Percentiles rank a stretch among this genome's conserved stretches.
phyloP scores from a whole-genome alignment of 179 eudicot genomes.

The Carnegiea gigantea region DNA sequence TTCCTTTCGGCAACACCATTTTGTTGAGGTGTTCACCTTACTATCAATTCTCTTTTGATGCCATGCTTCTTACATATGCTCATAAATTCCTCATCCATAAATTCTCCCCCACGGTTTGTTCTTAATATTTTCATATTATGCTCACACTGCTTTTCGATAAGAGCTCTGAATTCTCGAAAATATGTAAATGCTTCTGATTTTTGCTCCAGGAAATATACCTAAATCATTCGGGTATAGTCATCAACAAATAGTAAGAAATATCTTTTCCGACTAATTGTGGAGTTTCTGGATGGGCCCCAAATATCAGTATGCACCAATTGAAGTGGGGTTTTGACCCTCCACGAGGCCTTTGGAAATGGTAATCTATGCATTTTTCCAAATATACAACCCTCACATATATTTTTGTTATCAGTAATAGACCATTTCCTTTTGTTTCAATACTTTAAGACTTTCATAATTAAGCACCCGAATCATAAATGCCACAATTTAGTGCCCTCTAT shows the following conservation, averaged over 20 bases:
- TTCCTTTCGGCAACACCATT: too few relatives aligned
- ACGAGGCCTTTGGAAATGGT: too few relatives aligned
- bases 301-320: too few relatives aligned
- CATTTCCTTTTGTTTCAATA: background rate
- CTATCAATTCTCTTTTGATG: background rate
- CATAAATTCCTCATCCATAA: background rate
- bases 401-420: background rate
- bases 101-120: too few relatives aligned
- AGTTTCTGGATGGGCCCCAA: too few relatives aligned
- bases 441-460: background rate
- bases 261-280: too few relatives aligned
- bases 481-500: background rate
- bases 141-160: background rate
- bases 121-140: background rate
- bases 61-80: slow-evolving; percentile 10
- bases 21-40: background rate
- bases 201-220: too few relatives aligned
- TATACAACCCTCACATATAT: slow-evolving; percentile 3
- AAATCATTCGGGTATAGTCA: too few relatives aligned
- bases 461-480: background rate
- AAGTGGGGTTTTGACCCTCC: too few relatives aligned
- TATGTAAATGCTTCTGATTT: background rate
- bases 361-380: slow-evolving; percentile 9
- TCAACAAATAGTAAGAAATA: too few relatives aligned
- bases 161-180: background rate